These are phyloP conservation scores for Draba incana DNA, from an alignment of 345 rosid genomes.

Conservation along the genomic window DNA sequence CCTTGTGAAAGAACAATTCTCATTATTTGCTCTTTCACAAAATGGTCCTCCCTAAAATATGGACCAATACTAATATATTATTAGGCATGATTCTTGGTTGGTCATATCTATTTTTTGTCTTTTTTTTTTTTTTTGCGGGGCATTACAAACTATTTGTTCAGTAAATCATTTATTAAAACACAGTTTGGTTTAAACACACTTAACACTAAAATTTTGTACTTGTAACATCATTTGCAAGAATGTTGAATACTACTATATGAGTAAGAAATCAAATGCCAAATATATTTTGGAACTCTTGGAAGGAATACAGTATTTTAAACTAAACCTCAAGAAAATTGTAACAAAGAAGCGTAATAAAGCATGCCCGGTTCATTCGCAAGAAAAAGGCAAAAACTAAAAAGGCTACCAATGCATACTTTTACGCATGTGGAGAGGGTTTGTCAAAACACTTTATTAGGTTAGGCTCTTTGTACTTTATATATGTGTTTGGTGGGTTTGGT, in stretches of 20 bases:
- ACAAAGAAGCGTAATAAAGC: slow-evolving; percentile 18
- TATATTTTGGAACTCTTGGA: background rate
- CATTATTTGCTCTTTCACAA: slow-evolving; percentile 26
- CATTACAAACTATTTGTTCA: background rate
- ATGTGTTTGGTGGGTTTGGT: slow-evolving; percentile 60
- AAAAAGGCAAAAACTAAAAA: slow-evolving; percentile 18
- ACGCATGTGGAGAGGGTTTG: slow-evolving; percentile 79
- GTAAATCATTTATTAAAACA: background rate
- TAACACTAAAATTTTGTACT: too few species aligned
- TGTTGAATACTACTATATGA: background rate
- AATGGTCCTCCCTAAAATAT: slow-evolving; percentile 41
- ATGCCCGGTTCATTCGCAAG: slow-evolving; percentile 20
- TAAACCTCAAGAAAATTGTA: background rate
- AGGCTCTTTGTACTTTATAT: slow-evolving; percentile 47
- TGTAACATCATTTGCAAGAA: background rate
- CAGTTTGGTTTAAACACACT: too few species aligned
- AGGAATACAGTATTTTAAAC: background rate
- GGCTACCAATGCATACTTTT: slow-evolving; percentile 42
- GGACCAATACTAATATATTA: background rate
- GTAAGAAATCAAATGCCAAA: background rate
- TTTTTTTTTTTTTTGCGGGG: background rate
- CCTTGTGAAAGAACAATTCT: too few species aligned
- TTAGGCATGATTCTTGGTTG: background rate
- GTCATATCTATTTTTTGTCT: background rate
- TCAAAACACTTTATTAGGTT: slow-evolving; percentile 42